Percentiles rank a stretch among this genome's conserved stretches.
Evolutionary conservation across 768 basidiomycete genomes (phyloP).

Genomic region (Termitomyces sp.): DNA sequence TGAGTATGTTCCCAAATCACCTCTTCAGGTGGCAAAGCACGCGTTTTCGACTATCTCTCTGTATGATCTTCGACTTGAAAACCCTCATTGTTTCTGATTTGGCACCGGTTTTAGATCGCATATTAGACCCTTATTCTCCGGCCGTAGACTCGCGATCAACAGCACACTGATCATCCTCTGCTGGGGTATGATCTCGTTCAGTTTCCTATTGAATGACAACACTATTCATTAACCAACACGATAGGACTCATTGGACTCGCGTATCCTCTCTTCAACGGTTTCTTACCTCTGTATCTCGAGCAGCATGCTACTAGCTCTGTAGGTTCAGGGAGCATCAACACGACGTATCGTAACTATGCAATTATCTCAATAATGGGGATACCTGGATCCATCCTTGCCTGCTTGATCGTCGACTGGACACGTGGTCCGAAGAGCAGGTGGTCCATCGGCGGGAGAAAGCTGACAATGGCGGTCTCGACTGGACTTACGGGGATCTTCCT

Average conservation of each 20-base stretch:
- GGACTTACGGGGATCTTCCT: conserved; percentile 40
- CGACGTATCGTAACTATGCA: conserved; percentile 44
- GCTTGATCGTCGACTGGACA: conserved; percentile 38
- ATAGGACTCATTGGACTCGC: conserved; percentile 43
- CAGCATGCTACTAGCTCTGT: conserved; percentile 23
- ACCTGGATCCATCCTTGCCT: conserved; percentile 44
- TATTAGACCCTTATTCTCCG: conserved; percentile 42
- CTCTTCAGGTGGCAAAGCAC: conserved; percentile 21
- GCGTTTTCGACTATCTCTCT: conserved; percentile 34
- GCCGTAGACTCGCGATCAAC: conserved; percentile 36
- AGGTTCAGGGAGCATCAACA: conserved; percentile 9
- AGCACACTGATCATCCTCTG: conserved; percentile 42
- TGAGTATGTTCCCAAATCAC: conserved; percentile 13
- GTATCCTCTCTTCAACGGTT: conserved; percentile 48
- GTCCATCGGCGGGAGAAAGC: conserved; percentile 39
- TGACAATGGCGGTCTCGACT: conserved; percentile 40
- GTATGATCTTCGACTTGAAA: conserved; percentile 20
- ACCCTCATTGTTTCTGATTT: not conserved
- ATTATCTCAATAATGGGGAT: conserved; percentile 43
- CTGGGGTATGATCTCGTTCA: conserved; percentile 34
- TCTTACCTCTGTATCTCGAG: conserved; percentile 44
- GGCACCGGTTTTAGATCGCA: conserved; percentile 31
- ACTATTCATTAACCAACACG: not conserved
- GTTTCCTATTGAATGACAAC: not conserved
- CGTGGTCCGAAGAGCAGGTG: conserved; percentile 23